phyloP scores from a whole-genome alignment of 257 asterid species.

The Jasminum sambac region DNA sequence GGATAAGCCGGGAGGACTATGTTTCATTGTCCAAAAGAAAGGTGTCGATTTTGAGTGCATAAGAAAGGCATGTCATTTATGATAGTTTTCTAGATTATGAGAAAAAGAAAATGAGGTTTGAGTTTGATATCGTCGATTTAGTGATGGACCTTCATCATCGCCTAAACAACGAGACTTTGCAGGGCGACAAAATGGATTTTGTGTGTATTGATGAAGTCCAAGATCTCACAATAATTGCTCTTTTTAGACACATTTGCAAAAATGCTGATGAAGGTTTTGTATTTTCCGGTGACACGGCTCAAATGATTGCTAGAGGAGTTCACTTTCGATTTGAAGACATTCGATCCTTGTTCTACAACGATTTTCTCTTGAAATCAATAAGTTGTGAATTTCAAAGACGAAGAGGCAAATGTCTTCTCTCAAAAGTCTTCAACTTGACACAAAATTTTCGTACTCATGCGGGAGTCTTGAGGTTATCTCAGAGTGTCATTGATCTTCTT shows the following conservation, averaged over 20 bases:
- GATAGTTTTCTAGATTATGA: slow-evolving; percentile 57
- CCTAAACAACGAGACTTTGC: slow-evolving; percentile 31
- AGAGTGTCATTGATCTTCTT: slow-evolving; percentile 58
- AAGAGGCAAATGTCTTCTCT: slow-evolving; percentile 47
- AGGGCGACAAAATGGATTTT: slow-evolving; percentile 66
- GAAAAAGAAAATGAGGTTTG: slow-evolving; percentile 50
- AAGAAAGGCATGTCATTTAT: slow-evolving; percentile 42
- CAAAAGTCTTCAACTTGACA: slow-evolving; percentile 42
- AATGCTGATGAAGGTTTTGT: slow-evolving; percentile 65
- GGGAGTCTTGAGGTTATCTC: slow-evolving; percentile 63
- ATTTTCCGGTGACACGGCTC: slow-evolving; percentile 73
- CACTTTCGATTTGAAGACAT: slow-evolving; percentile 73
- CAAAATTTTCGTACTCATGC: slow-evolving; percentile 74
- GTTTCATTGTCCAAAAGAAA: slow-evolving; percentile 41
- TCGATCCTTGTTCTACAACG: slow-evolving; percentile 53
- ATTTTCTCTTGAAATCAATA: slow-evolving; percentile 39
- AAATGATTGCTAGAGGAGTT: slow-evolving; percentile 63
- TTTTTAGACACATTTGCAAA: slow-evolving; percentile 53
- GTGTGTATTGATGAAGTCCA: slow-evolving; percentile 77
- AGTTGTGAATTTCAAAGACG: slow-evolving; percentile 23
- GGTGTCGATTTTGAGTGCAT: slow-evolving; percentile 41
- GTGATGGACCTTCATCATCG: slow-evolving; percentile 58
- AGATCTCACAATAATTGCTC: slow-evolving; percentile 57
- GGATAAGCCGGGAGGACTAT: slow-evolving; percentile 41
- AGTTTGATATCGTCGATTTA: slow-evolving; percentile 68